Percentiles rank a stretch among this genome's conserved stretches.
Conservation (phyloP, 2,329 filamentous ascomycete genomes). For the Botrytis tulipae region DNA sequence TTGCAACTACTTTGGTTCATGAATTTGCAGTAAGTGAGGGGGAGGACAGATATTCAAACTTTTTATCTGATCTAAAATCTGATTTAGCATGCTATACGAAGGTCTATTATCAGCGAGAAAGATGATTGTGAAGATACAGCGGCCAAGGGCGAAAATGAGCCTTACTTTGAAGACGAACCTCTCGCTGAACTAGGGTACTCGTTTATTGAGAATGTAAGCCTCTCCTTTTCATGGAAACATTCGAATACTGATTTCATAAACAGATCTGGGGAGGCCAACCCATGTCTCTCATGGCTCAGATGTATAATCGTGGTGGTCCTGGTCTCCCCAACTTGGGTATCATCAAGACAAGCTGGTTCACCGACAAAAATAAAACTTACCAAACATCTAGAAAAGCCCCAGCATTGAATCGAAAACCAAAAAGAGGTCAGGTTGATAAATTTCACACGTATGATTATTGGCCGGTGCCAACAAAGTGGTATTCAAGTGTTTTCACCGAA, state of each 20-base stretch:
- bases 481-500: not conserved
- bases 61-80: not conserved
- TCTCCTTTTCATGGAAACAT: not conserved
- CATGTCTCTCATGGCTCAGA: not conserved
- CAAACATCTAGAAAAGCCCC: slow-evolving; percentile 9
- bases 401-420: not conserved
- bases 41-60: not conserved
- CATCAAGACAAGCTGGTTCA: slow-evolving; percentile 12
- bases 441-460: slow-evolving; percentile 12
- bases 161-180: slow-evolving; percentile 16
- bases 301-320: slow-evolving; percentile 12
- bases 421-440: not conserved
- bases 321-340: slow-evolving; percentile 1
- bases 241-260: not conserved
- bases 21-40: slow-evolving; percentile 1
- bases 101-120: not conserved
- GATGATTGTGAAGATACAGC: not conserved
- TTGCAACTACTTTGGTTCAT: not conserved
- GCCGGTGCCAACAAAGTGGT: slow-evolving; percentile 5
- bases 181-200: slow-evolving; percentile 15
- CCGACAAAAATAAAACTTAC: not conserved
- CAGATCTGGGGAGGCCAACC: slow-evolving; percentile 6
- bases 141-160: slow-evolving; percentile 3
- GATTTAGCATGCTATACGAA: slow-evolving; percentile 2
- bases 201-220: slow-evolving; percentile 3